Evolutionary conservation across 2,329 filamentous ascomycete genomes (phyloP).

Genomic region (Metarhizium robertsii): DNA sequence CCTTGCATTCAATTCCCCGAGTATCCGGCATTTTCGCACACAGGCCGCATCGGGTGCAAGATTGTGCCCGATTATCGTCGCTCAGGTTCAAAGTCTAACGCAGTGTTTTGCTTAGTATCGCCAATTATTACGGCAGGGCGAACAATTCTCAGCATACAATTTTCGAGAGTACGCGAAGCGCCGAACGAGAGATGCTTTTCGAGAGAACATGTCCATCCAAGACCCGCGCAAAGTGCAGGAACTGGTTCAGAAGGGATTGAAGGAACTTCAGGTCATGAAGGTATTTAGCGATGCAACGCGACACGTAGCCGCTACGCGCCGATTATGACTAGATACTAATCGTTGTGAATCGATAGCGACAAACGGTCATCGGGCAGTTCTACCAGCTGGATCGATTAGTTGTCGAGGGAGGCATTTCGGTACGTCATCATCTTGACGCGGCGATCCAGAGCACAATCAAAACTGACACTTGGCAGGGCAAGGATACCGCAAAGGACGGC

Average conservation of each 20-base stretch:
- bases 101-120: conserved; percentile 58
- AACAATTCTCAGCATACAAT: conserved; percentile 89
- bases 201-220: conserved; percentile 63
- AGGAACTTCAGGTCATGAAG: conserved; percentile 85
- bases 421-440: conserved; percentile 24
- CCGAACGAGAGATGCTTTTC: conserved; percentile 83
- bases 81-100: not conserved
- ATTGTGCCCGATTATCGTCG: not conserved
- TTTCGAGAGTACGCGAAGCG: conserved; percentile 95
- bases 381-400: conserved; percentile 88
- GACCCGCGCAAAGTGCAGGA: conserved; percentile 77
- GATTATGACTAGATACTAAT: conserved; percentile 7
- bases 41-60: not conserved
- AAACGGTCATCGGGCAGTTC: conserved; percentile 91
- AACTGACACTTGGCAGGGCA: conserved; percentile 40
- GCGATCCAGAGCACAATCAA: conserved; percentile 9
- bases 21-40: not conserved
- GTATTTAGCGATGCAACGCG: conserved; percentile 37
- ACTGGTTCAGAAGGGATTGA: conserved; percentile 77
- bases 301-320: no score
- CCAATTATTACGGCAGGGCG: conserved; percentile 76
- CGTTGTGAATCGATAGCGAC: conserved; percentile 51
- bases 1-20: not conserved
- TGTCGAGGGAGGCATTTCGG: conserved; percentile 76
- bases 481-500: conserved; percentile 57